Conservation (phyloP, 495 filamentous ascomycete genomes). For the Podospora fimiseda region DNA sequence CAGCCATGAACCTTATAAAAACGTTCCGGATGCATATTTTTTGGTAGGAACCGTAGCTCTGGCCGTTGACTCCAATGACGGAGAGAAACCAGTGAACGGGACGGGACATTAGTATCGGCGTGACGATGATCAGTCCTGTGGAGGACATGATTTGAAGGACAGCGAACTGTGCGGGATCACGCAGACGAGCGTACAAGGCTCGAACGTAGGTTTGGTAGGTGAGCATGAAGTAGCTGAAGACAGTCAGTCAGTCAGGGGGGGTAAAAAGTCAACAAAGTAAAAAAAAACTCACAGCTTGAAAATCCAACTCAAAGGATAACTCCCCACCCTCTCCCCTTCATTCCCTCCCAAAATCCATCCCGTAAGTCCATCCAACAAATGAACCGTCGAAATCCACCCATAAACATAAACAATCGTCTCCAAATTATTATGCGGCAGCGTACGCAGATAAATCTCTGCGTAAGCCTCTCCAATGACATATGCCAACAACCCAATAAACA, state of each 20-base stretch:
- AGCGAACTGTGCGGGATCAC: conserved; percentile 53
- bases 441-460: conserved; percentile 58
- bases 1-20: conserved; percentile 55
- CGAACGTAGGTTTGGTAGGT: conserved; percentile 67
- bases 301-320: conserved; percentile 56
- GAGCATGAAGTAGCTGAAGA: conserved; percentile 58
- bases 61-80: conserved; percentile 42
- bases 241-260: neutral
- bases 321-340: conserved; percentile 54
- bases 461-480: conserved; percentile 62
- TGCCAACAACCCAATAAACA: conserved; percentile 53
- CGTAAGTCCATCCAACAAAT: conserved; percentile 52
- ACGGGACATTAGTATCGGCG: conserved; percentile 54
- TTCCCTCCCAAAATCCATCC: conserved; percentile 56
- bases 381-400: conserved; percentile 57
- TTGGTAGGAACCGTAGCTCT: conserved; percentile 51
- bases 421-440: conserved; percentile 54
- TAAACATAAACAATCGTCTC: conserved; percentile 62
- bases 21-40: conserved; percentile 55
- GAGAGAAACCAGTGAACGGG: conserved; percentile 46
- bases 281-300: conserved; percentile 51
- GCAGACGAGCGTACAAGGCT: conserved; percentile 57
- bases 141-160: conserved; percentile 53
- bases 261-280: neutral
- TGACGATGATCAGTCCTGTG: conserved; percentile 50